Base-by-base conservation (phyloP, 371 early-diverging fungal species). In the Zancudomyces culisetae region DNA sequence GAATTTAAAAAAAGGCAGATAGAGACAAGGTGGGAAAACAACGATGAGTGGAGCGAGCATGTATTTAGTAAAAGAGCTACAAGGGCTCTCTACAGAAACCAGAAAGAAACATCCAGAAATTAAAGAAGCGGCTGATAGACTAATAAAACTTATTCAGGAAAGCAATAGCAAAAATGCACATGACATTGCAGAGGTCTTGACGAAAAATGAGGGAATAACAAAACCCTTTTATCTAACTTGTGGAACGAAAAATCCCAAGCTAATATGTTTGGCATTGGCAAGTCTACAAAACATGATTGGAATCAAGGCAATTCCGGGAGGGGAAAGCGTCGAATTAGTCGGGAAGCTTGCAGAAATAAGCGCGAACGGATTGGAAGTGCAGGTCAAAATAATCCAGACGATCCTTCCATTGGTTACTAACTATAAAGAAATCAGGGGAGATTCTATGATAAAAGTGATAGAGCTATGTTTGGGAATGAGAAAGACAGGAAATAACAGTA, bases 341-440 rank as follows among this genome's bases (percentile, higher is more conserved):
- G n/a, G n/a, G n/a, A n/a, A n/a, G n/a, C n/a, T 92, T 46, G 78
- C 73, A 19, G 80, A 85, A 49, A 77, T 85, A 26, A 72, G 79
- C 42, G 61, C 67, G 0, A 73, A 74, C 45, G 85, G 84, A 12
- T 74, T 82, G 1, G 96, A 91, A 21, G 77, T 92, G 29, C 97
- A 97, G 59, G 71, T 97, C 45, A 92, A 91, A 57, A 78, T 90
- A 21, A 66, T 97, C 27, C 98, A 97, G 61, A 87, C 84, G 3
- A 75, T 93, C 10, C 61, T 93, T 29, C 92, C 95, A 3, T 68
- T 97, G 13, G 67, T 92, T 35, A 83, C 81, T 20, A 84, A 87
- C 55, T 92, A 90, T 61, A 67, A 71, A 24, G 70, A 70, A 52
- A 75, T 89, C 1, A 82, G 80, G 55, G 89, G 85, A 35, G 83